Base-by-base conservation (phyloP, 139 green algal genomes). In the Tetradesmus lagerheimii region DNA sequence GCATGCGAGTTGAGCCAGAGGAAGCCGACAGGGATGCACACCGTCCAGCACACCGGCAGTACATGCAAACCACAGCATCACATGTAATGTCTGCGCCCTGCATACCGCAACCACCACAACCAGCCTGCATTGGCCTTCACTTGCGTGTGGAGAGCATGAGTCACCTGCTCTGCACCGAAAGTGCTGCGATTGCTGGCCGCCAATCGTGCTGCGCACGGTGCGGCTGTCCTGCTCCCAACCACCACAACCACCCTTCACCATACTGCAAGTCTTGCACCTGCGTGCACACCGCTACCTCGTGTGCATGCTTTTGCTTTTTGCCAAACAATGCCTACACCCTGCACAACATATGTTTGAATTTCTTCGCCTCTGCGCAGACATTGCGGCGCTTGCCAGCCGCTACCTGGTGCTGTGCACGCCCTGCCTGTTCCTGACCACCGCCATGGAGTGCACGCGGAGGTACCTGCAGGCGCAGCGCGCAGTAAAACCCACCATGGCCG, bases 1-100 rank as follows among this genome's bases (percentile, higher is more conserved):
- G 12, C 27, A n/a, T n/a, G n/a, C n/a, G n/a, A n/a, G n/a, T n/a
- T n/a, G 15, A 86, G 80, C 96, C 96, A 98, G n/a, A 96, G 62
- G 34, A 93, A 6, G 16, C 76, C 25, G 11, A 98, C 85, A 20
- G 47, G 47, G 12, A 93, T 23, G 43, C 91, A 92, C 5, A 90
- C 91, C 8, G 86, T 57, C 80, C 88, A 91, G 35, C 93, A 94
- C 8, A 97, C 91, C 15, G 96, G 57, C 85, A 97, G 20, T 62
- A 18, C 47, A 62, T 2, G 5, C 43, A 50, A 4, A 50, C 5
- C 43, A 50, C 43, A 50, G 8, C 43, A 50, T 50, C 43, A 50
- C 43, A 50, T 50, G 8, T 50, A 14, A 8, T 50, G 43, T 8
- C 43, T 50, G 43, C 8, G 4, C 43, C 43, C 4, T 50, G 43